Evolutionary conservation across 2,329 filamentous ascomycete genomes (phyloP).

Genomic region (Achaetomium macrosporum): DNA sequence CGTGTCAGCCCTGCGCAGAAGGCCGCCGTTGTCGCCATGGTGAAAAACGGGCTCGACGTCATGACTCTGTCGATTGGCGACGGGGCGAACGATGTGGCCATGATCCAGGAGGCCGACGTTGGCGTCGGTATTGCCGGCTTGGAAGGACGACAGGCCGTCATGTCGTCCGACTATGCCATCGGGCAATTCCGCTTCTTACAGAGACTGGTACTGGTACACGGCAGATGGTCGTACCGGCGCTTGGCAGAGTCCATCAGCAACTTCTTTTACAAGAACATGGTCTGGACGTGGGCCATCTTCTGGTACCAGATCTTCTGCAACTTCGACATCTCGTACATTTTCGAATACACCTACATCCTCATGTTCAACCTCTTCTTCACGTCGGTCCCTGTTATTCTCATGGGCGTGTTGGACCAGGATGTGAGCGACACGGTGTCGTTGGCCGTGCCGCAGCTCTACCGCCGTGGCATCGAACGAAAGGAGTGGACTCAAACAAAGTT

Average conservation of each 20-base stretch:
- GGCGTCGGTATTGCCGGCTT: constrained; percentile 92
- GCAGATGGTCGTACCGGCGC: constrained; percentile 92
- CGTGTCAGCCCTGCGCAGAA: constrained; percentile 96
- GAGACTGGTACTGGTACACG: constrained; percentile 80
- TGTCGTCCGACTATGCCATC: constrained; percentile 95
- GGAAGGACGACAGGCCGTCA: constrained; percentile 86
- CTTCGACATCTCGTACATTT: constrained; percentile 94
- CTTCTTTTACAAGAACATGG: constrained; percentile 99
- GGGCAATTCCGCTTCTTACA: constrained; percentile 89
- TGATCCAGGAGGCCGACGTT: constrained; percentile 97
- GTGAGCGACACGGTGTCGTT: constrained; percentile 91
- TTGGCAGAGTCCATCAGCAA: constrained; percentile 92
- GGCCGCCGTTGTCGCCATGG: constrained; percentile 92
- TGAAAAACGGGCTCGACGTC: constrained; percentile 89
- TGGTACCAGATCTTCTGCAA: constrained; percentile 96
- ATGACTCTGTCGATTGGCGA: constrained; percentile 94
- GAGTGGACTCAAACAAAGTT: constrained; percentile 98
- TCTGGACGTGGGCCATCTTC: constrained; percentile 95
- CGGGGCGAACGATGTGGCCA: constrained; percentile 92
- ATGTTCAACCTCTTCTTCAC: constrained; percentile 97
- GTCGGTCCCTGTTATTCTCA: constrained; percentile 86
- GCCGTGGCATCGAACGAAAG: constrained; percentile 86
- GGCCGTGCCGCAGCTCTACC: constrained; percentile 91
- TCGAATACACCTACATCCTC: constrained; percentile 96
- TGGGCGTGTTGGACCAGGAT: constrained; percentile 96